These are phyloP conservation scores for Cercis canadensis DNA, from an alignment of 306 rosid genomes.

Conservation along the genomic window DNA sequence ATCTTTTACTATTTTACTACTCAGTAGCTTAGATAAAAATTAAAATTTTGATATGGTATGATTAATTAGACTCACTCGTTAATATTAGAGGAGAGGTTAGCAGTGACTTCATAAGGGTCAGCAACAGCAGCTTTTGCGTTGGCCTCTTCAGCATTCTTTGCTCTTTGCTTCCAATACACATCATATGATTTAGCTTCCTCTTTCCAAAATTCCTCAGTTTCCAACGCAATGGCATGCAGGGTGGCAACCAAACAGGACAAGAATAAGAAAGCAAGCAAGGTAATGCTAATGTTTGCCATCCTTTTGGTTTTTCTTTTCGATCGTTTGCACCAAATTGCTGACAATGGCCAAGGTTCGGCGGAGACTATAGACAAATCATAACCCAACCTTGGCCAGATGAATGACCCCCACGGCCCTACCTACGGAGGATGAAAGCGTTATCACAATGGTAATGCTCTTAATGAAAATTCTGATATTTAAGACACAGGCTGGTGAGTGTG, in stretches of 20 bases:
- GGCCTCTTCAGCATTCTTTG: slow-evolving; percentile 10
- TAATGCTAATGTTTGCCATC: slow-evolving; percentile 7
- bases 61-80: slow-evolving; percentile 35
- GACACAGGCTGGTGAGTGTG: background rate
- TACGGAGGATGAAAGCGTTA: too few species aligned
- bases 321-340: background rate
- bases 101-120: slow-evolving; percentile 40
- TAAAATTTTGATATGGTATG: too few species aligned
- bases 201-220: background rate
- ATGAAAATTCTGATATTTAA: slow-evolving; percentile 12
- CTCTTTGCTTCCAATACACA: slow-evolving; percentile 49
- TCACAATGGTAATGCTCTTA: too few species aligned
- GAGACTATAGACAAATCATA: too few species aligned
- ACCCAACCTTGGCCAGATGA: slow-evolving; percentile 22
- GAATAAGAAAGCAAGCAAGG: slow-evolving; percentile 18
- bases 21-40: too few species aligned
- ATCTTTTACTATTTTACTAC: too few species aligned
- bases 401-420: too few species aligned
- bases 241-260: slow-evolving; percentile 20
- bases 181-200: slow-evolving; percentile 12
- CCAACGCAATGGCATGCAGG: slow-evolving; percentile 14
- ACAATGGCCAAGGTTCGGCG: background rate
- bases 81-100: slow-evolving; percentile 33
- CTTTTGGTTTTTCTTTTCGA: background rate
- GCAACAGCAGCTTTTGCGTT: slow-evolving; percentile 26